Conservation (phyloP, 176 grass and related monocot species). For the Oryza brachyantha region DNA sequence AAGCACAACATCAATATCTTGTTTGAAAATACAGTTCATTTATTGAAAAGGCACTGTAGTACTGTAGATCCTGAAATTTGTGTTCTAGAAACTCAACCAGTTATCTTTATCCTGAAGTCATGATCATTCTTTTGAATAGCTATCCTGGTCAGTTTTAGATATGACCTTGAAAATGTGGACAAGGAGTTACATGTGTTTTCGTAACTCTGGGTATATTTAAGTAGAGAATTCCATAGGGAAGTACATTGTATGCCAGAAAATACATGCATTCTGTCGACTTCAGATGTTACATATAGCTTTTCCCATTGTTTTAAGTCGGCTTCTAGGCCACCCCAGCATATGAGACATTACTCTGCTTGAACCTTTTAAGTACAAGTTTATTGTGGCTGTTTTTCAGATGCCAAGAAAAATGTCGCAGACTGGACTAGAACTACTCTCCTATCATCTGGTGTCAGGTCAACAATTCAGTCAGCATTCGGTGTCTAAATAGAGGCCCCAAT, state of each 20-base stretch:
- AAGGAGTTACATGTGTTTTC: too few relatives aligned
- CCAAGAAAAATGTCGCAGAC: conserved; percentile 82
- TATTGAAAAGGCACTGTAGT: not conserved
- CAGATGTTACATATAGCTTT: not conserved
- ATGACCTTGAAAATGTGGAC: too few relatives aligned
- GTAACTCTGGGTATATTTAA: too few relatives aligned
- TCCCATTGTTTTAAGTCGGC: not conserved
- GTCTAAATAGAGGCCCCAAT: conserved; percentile 38
- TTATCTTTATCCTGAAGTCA: not conserved
- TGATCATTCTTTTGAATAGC: not conserved
- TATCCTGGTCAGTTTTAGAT: conserved; percentile 12
- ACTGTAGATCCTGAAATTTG: not conserved
- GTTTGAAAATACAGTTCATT: not conserved
- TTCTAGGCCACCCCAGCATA: not conserved
- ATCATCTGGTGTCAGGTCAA: conserved; percentile 62
- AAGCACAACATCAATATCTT: not conserved
- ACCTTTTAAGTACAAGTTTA: not conserved
- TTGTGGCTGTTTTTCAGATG: conserved; percentile 61
- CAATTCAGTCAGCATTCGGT: conserved; percentile 75
- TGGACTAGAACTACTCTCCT: conserved; percentile 58
- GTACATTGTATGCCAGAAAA: not conserved
- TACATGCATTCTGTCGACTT: not conserved
- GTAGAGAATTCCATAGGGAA: not conserved
- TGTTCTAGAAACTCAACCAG: not conserved
- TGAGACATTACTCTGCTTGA: not conserved